A percentile compares a stretch with the other conserved stretches of the same genome.
phyloP scores from a whole-genome alignment of 495 filamentous ascomycete species.

The Talaromyces stipitatus region DNA sequence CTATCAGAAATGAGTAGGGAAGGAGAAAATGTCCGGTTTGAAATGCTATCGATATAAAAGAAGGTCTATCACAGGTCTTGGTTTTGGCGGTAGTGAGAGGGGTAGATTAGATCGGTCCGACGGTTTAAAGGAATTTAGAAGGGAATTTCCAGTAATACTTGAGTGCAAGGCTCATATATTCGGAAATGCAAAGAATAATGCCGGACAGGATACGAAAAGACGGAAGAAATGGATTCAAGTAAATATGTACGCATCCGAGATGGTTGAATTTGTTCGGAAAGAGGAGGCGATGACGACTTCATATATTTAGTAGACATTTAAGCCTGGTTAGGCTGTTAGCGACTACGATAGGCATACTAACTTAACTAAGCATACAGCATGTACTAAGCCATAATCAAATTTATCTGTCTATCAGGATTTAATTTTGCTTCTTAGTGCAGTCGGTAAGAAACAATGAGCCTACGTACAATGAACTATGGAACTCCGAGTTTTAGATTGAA shows the following conservation, averaged over 20 bases:
- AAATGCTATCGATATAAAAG: neutral
- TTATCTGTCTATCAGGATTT: neutral
- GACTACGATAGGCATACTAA: neutral
- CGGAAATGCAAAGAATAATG: neutral
- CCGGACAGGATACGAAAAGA: neutral
- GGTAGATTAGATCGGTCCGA: neutral
- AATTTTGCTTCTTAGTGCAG: neutral
- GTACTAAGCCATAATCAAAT: neutral
- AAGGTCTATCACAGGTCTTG: neutral
- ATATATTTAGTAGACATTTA: neutral
- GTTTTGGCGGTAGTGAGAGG: neutral
- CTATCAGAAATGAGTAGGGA: neutral
- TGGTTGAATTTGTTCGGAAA: neutral
- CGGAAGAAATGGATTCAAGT: neutral
- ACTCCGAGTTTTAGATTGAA: neutral
- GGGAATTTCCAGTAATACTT: neutral
- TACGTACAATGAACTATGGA: neutral
- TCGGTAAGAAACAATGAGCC: conserved; percentile 1
- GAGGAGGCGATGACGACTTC: conserved; percentile 3
- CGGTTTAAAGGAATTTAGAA: neutral
- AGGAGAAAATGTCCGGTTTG: neutral
- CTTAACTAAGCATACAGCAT: neutral
- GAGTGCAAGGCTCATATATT: neutral
- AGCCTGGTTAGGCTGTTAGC: neutral
- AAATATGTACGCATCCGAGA: neutral